phyloP scores from a whole-genome alignment of 306 rosid genomes.

The Cicer pinnatifidum region DNA sequence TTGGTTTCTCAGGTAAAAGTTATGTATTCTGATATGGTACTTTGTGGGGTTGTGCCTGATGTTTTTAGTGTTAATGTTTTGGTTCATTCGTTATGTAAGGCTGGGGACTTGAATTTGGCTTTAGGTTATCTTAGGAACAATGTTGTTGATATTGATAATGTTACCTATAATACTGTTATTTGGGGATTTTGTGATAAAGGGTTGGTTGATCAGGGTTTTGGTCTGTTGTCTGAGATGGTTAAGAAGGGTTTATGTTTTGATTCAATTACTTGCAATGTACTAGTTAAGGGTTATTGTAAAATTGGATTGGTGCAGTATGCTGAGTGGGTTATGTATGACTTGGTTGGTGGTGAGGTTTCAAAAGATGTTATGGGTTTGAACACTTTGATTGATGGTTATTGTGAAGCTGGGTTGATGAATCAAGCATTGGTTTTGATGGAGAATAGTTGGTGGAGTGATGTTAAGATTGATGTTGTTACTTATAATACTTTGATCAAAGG shows the following conservation, averaged over 20 bases:
- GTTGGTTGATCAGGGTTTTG: conserved; percentile 65
- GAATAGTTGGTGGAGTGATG: conserved; percentile 47
- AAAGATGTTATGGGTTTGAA: conserved; percentile 60
- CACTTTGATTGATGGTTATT: conserved; percentile 68
- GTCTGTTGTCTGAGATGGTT: conserved; percentile 77
- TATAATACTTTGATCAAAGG: conserved; percentile 72
- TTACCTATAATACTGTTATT: conserved; percentile 69
- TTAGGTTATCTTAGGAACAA: conserved; percentile 56
- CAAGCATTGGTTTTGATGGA: conserved; percentile 60
- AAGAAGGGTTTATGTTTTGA: conserved; percentile 57
- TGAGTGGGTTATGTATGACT: conserved; percentile 58
- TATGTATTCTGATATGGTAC: conserved; percentile 59
- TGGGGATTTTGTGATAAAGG: conserved; percentile 75
- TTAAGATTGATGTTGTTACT: conserved; percentile 61
- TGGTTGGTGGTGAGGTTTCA: conserved; percentile 60
- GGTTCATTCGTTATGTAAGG: conserved; percentile 78
- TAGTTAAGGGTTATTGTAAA: conserved; percentile 69
- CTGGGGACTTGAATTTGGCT: conserved; percentile 63
- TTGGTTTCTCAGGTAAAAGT: conserved; percentile 65
- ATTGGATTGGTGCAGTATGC: conserved; percentile 65
- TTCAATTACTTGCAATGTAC: conserved; percentile 63
- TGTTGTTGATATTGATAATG: conserved; percentile 62
- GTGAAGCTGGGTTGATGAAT: conserved; percentile 63
- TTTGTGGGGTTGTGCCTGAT: conserved; percentile 67
- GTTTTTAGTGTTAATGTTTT: conserved; percentile 65